Evolutionary conservation across 2,329 filamentous ascomycete species (phyloP).

Genomic region (Akanthomyces dipterigenus): DNA sequence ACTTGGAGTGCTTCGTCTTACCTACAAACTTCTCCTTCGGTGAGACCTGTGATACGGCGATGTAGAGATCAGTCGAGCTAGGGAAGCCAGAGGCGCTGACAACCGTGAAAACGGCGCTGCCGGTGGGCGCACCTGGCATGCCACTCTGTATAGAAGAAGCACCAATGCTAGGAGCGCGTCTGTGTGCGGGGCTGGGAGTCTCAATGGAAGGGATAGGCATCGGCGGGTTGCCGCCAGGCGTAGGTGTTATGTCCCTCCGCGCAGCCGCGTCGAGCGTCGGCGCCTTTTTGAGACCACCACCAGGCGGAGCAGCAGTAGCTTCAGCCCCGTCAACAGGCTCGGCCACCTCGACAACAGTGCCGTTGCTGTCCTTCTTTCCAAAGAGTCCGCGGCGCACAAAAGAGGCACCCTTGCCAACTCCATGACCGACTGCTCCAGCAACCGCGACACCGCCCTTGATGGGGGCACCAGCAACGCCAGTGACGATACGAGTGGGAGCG

Average conservation of each 20-base stretch:
- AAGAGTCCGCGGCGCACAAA: constrained; percentile 84
- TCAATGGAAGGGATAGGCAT: constrained; percentile 9
- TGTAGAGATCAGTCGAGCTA: constrained; percentile 68
- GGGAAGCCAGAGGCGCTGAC: constrained; percentile 75
- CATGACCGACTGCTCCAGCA: constrained; percentile 62
- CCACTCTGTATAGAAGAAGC: constrained; percentile 62
- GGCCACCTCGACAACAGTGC: constrained; percentile 34
- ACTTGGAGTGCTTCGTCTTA: constrained; percentile 89
- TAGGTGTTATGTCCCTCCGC: constrained; percentile 18
- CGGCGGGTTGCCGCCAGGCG: constrained; percentile 11
- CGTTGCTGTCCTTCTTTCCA: constrained; percentile 55
- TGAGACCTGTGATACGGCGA: constrained; percentile 60
- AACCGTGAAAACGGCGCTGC: constrained; percentile 74
- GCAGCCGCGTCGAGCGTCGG: constrained; percentile 30
- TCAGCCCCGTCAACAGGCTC: constrained; percentile 21
- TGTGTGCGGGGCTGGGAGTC: constrained; percentile 28
- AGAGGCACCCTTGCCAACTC: constrained; percentile 81
- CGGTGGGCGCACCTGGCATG: constrained; percentile 56
- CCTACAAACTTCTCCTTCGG: constrained; percentile 72
- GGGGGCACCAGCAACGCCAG: constrained; percentile 74
- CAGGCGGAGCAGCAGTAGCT: constrained; percentile 22
- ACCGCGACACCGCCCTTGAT: constrained; percentile 85
- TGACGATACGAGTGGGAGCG: constrained; percentile 80
- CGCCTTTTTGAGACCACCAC: constrained; percentile 34
- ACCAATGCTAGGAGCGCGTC: constrained; percentile 51